A percentile compares a stretch with the other conserved stretches of the same genome.
phyloP scores from a whole-genome alignment of 2,329 filamentous ascomycete species.

The Penicillium sp. region DNA sequence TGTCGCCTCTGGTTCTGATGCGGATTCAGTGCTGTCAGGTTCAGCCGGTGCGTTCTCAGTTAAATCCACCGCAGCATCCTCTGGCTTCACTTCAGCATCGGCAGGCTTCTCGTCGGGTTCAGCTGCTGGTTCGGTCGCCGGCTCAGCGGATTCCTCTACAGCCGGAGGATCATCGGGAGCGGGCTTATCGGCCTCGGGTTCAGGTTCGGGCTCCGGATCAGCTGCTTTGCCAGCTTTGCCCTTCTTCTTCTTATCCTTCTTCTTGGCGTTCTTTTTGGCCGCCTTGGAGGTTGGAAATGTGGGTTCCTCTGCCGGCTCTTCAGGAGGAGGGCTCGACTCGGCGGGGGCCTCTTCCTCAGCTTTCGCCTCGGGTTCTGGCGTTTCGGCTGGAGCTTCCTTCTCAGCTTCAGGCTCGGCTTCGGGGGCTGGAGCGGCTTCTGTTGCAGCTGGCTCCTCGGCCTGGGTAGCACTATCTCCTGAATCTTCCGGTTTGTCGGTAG shows the following conservation, averaged over 20 bases:
- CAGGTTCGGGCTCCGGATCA: slow-evolving; percentile 5
- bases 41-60: slow-evolving; percentile 5
- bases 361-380: neutral
- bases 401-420: neutral
- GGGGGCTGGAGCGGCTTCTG: neutral
- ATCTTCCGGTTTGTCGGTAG: neutral
- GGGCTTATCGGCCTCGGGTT: neutral
- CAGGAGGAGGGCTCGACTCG: neutral
- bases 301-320: slow-evolving; percentile 10
- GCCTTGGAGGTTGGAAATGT: slow-evolving; percentile 9
- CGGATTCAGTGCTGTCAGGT: slow-evolving; percentile 3
- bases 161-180: neutral
- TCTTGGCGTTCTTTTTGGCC: slow-evolving; percentile 21
- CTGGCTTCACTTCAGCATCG: slow-evolving; percentile 2
- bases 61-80: neutral
- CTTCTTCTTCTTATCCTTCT: slow-evolving; percentile 23
- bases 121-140: neutral
- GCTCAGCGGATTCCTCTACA: neutral
- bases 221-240: slow-evolving; percentile 13
- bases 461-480: neutral
- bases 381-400: neutral
- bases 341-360: neutral
- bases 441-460: neutral
- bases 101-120: slow-evolving; percentile 3
- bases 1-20: slow-evolving; percentile 18